Conservation (phyloP, 495 filamentous ascomycete genomes). For the Talaromyces proteolyticus region DNA sequence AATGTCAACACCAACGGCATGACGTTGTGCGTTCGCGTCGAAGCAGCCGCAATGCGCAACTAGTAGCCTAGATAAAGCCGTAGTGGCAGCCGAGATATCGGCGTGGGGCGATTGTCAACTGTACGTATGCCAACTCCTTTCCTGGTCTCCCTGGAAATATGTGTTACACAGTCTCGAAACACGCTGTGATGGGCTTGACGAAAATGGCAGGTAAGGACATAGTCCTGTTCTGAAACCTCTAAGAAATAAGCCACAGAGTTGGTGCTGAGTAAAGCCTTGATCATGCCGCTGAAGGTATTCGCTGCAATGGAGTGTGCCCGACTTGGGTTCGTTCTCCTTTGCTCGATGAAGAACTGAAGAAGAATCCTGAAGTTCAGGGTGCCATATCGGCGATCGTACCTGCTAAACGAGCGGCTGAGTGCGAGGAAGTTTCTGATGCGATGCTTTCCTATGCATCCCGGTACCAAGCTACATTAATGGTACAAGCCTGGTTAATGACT, state of each 20-base stretch:
- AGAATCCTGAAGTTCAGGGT: constrained; percentile 13
- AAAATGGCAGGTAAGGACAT: constrained; percentile 22
- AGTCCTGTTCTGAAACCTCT: too few relatives aligned
- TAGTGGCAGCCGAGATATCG: constrained; percentile 4
- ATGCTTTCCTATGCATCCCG: constrained; percentile 33
- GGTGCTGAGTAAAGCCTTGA: constrained; percentile 11
- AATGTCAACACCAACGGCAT: constrained; percentile 16
- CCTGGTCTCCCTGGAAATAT: constrained; percentile 18
- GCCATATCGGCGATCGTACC: constrained; percentile 15
- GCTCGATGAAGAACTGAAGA: constrained; percentile 20
- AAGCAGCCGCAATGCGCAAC: constrained; percentile 7
- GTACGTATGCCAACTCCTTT: constrained; percentile 33
- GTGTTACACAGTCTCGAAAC: constrained; percentile 35
- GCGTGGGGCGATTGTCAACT: constrained; percentile 36
- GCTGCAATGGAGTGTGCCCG: constrained; percentile 39
- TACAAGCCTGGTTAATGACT: constrained; percentile 17
- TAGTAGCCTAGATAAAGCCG: constrained; percentile 6
- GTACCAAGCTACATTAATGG: constrained; percentile 30
- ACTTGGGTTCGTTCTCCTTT: constrained; percentile 35
- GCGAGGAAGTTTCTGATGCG: constrained; percentile 38
- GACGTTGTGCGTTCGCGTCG: constrained; percentile 7
- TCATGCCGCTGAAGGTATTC: constrained; percentile 21
- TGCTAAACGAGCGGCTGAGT: constrained; percentile 24
- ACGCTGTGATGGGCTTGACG: constrained; percentile 37
- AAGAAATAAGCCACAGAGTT: constrained; percentile 4